phyloP scores from a whole-genome alignment of 768 basidiomycete genomes.

The Tricholomella constricta region DNA sequence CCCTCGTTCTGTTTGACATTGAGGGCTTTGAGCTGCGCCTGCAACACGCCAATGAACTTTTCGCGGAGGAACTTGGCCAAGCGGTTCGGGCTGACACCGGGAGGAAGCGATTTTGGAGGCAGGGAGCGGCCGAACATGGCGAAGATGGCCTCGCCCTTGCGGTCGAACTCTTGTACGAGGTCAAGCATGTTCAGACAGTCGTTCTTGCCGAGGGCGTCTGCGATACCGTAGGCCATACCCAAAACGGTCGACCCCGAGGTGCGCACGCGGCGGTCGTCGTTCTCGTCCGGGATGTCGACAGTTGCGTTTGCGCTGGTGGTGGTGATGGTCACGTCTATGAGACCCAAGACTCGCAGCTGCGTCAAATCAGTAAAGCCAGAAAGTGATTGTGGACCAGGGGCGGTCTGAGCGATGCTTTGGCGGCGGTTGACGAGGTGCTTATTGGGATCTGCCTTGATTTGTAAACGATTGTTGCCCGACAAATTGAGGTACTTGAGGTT shows the following conservation, averaged over 20 bases:
- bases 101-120: slow-evolving; percentile 39
- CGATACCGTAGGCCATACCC: slow-evolving; percentile 94
- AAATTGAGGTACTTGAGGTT: slow-evolving; percentile 93
- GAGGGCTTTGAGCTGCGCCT: slow-evolving; percentile 54
- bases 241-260: slow-evolving; percentile 88
- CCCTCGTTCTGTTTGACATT: slow-evolving; percentile 50
- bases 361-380: slow-evolving; percentile 88
- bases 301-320: slow-evolving; percentile 53
- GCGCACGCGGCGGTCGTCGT: slow-evolving; percentile 86
- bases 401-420: slow-evolving; percentile 19
- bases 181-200: slow-evolving; percentile 90
- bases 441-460: slow-evolving; percentile 80
- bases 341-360: slow-evolving; percentile 86
- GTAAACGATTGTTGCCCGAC: slow-evolving; percentile 94
- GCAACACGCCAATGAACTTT: slow-evolving; percentile 68
- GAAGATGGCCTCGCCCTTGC: slow-evolving; percentile 83
- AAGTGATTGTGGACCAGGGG: slow-evolving; percentile 42
- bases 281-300: slow-evolving; percentile 77
- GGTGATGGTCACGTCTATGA: slow-evolving; percentile 94
- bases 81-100: slow-evolving; percentile 58
- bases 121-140: slow-evolving; percentile 91
- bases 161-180: slow-evolving; percentile 84
- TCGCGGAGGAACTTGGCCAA: slow-evolving; percentile 86
- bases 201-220: slow-evolving; percentile 82
- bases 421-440: slow-evolving; percentile 32